phyloP scores from a whole-genome alignment of 805 yeast genomes.

The Monosporozyma siamensis region DNA sequence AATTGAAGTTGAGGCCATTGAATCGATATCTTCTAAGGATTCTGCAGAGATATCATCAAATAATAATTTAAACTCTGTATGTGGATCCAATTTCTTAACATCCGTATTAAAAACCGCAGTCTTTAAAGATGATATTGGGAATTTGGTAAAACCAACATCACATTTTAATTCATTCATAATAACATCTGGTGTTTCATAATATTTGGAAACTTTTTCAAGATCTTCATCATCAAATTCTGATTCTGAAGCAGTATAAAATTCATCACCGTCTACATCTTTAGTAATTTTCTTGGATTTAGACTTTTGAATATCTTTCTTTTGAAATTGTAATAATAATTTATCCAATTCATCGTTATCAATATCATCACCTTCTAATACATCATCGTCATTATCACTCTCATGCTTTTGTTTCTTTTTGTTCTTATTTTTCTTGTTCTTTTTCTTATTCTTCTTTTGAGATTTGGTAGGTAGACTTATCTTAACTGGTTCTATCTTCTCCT shows the following conservation, averaged over 20 bases:
- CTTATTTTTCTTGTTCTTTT: slow-evolving; percentile 15
- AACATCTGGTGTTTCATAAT: slow-evolving; percentile 17
- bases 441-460: slow-evolving; percentile 21
- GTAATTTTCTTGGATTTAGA: slow-evolving; percentile 6
- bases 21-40: slow-evolving; percentile 64
- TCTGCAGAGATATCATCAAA: slow-evolving; percentile 65
- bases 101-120: slow-evolving; percentile 17
- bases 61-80: slow-evolving; percentile 57
- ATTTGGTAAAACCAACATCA: slow-evolving; percentile 21
- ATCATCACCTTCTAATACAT: slow-evolving; percentile 7
- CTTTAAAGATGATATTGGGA: slow-evolving; percentile 11
- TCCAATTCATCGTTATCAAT: slow-evolving; percentile 39
- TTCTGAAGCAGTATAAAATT: slow-evolving; percentile 37
- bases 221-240: slow-evolving; percentile 21
- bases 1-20: slow-evolving; percentile 59
- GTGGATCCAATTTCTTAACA: slow-evolving; percentile 54
- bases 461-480: slow-evolving; percentile 3
- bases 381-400: slow-evolving; percentile 19
- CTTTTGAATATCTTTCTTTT: slow-evolving; percentile 20
- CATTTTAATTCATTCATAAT: slow-evolving; percentile 29
- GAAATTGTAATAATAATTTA: slow-evolving; percentile 39
- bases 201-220: slow-evolving; percentile 7
- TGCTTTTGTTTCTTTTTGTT: slow-evolving; percentile 17
- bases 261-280: slow-evolving; percentile 29
- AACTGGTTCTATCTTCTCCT: not conserved